Evolutionary conservation across 306 rosid genomes (phyloP), one percentile per base, ranked within the genome.

Genomic region (Crataegus laevigata): DNA sequence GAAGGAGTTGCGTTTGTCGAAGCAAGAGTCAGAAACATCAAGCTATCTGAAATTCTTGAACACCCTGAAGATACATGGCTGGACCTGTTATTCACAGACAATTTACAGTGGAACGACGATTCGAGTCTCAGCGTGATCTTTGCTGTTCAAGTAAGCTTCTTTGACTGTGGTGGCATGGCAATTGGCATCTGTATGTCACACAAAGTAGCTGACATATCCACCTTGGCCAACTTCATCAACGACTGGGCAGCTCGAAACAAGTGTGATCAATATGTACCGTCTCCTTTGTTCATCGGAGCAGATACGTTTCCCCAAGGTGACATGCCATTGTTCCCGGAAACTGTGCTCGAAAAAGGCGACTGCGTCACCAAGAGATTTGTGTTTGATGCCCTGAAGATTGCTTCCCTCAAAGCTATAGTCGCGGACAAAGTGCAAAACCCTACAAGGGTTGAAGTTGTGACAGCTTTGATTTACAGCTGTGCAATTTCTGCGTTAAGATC

Each of bases 91-190:
- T 81, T 81, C 63, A 72, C 83, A 0, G 83, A 83, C 47, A 45
- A 77, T 25, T 45, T 83, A 22, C 76, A 72, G 4, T 83, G 89
- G 88, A 43, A 73, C 0, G 14, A 15, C 0, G 67, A 24, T 0
- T 52, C 47, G 45, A 64, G 60, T 58, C 15, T 19, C 4, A 13
- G 50, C 13, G 6, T 30, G 69, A 28, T 50, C 34, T 22, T 88
- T 66, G 83, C 77, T 22, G 76, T 87, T 42, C 96, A 90, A 18
- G 55, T 85, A 0, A 88, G 64, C 72, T 15, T 25, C 45, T 85
- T 88, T 26, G 69, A 76, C 21, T 87, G 86, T 6, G 89, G 87
- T 1, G 89, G 96, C 12, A 75, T 83, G 3, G 81, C 81, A 2
- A 60, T 89, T 1, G 54, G 79, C 15, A 52, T 87, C 8, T 86